A percentile compares a stretch with the other conserved stretches of the same genome.
These are phyloP conservation scores for Volvox carteri DNA, from an alignment of 163 green algal genomes.

Conservation along the genomic window DNA sequence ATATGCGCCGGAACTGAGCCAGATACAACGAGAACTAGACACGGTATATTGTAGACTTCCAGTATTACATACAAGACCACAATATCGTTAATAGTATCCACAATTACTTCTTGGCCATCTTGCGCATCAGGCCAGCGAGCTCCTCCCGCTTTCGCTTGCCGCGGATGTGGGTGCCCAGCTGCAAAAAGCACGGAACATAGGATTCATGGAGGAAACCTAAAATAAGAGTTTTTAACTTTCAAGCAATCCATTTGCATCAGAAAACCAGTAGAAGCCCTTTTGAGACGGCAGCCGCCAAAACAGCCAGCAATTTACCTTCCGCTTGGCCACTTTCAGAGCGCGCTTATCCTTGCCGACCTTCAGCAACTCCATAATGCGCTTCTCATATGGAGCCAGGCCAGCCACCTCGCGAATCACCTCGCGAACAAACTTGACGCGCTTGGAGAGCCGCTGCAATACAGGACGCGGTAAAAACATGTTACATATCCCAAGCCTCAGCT, in stretches of 20 bases:
- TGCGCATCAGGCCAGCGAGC: slow-evolving; percentile 90
- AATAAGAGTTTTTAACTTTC: neutral
- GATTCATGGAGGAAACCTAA: neutral
- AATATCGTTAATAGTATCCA: too few species aligned
- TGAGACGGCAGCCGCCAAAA: slow-evolving; percentile 42
- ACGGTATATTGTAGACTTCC: too few species aligned
- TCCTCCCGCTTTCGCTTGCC: slow-evolving; percentile 98
- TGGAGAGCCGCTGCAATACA: slow-evolving; percentile 81
- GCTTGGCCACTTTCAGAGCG: slow-evolving; percentile 98
- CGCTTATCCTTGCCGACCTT: slow-evolving; percentile 99
- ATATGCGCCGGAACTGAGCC: too few species aligned
- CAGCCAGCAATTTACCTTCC: slow-evolving; percentile 83
- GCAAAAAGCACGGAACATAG: slow-evolving; percentile 6
- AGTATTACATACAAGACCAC: too few species aligned
- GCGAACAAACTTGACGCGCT: slow-evolving; percentile 94
- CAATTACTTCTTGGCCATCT: slow-evolving; percentile 88
- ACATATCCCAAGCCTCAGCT: neutral
- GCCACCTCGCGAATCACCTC: slow-evolving; percentile 96
- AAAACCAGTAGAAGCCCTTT: neutral
- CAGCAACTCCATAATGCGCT: slow-evolving; percentile 95
- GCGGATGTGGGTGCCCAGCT: slow-evolving; percentile 96
- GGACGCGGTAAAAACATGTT: neutral
- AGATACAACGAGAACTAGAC: too few species aligned
- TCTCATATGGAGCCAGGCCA: slow-evolving; percentile 97
- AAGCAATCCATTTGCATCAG: too few species aligned